Percentiles rank a stretch among this genome's conserved stretches.
phyloP scores from a whole-genome alignment of 2,329 filamentous ascomycete species.

The Helotiales sp. region DNA sequence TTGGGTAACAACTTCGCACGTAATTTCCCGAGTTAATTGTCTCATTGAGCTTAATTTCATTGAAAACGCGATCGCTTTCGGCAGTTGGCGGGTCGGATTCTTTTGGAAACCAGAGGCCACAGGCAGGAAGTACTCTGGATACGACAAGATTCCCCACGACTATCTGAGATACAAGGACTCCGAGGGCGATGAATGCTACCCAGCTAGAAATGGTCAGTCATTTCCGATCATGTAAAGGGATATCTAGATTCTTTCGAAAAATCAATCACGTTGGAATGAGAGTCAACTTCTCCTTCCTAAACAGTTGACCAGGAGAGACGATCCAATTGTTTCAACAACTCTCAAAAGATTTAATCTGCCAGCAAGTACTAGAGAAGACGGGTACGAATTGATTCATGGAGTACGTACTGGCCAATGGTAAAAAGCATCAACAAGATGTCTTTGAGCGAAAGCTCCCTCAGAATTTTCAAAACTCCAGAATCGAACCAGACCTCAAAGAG shows the following conservation, averaged over 20 bases:
- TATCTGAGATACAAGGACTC: not conserved
- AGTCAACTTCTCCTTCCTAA: not conserved
- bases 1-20: not conserved
- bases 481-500: not conserved
- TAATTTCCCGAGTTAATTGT: not conserved
- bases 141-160: not conserved
- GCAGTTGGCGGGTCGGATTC: not conserved
- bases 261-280: not conserved
- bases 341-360: not conserved
- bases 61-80: not conserved
- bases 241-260: not conserved
- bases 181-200: not conserved
- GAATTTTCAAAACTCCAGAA: not conserved
- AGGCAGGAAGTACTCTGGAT: not conserved
- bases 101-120: not conserved
- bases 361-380: not conserved
- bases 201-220: too few species aligned
- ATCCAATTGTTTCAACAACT: not conserved
- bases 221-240: too few species aligned
- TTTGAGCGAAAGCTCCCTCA: not conserved
- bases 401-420: not conserved
- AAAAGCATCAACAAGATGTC: not conserved
- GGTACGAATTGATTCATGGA: not conserved
- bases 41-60: not conserved
- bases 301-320: not conserved